These are phyloP conservation scores for Trametes pubescens DNA, from an alignment of 1,284 basidiomycete genomes.

Conservation along the genomic window DNA sequence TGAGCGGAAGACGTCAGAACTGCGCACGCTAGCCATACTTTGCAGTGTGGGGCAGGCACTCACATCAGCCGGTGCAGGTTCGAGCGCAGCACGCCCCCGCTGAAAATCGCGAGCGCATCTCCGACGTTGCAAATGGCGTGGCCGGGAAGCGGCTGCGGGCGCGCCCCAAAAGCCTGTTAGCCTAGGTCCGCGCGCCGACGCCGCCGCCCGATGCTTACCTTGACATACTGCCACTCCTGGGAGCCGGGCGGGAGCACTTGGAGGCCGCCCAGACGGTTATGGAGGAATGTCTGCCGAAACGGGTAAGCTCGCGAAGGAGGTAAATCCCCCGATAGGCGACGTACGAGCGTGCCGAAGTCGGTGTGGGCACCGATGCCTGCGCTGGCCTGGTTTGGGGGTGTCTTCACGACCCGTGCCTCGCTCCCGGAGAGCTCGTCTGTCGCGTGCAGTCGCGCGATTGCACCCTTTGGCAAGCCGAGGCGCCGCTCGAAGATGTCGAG, in stretches of 20 bases:
- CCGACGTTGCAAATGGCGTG: slow-evolving; percentile 51
- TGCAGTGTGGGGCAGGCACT: slow-evolving; percentile 13
- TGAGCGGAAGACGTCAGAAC: slow-evolving; percentile 13
- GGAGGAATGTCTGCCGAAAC: slow-evolving; percentile 38
- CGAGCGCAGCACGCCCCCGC: slow-evolving; percentile 48
- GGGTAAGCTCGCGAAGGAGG: slow-evolving; percentile 4
- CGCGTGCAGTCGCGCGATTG: slow-evolving; percentile 56
- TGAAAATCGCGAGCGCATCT: slow-evolving; percentile 48
- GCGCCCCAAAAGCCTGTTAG: background rate
- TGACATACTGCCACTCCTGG: slow-evolving; percentile 52
- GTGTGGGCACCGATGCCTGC: slow-evolving; percentile 48
- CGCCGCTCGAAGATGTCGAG: slow-evolving; percentile 63
- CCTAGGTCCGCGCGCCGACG: slow-evolving; percentile 1
- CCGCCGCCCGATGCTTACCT: slow-evolving; percentile 36
- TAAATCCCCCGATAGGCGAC: slow-evolving; percentile 26
- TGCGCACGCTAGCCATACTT: slow-evolving; percentile 2
- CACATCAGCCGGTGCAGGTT: slow-evolving; percentile 48
- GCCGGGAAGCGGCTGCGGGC: slow-evolving; percentile 44
- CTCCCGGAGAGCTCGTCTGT: slow-evolving; percentile 60
- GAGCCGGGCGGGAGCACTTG: slow-evolving; percentile 49
- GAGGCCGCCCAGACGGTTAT: slow-evolving; percentile 53
- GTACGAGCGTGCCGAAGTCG: slow-evolving; percentile 55
- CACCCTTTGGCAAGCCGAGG: slow-evolving; percentile 62
- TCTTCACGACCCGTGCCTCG: slow-evolving; percentile 66
- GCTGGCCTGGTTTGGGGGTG: slow-evolving; percentile 47